Evolutionary conservation across 2,329 filamentous ascomycete genomes (phyloP).

Genomic region (Cadophora sp.): DNA sequence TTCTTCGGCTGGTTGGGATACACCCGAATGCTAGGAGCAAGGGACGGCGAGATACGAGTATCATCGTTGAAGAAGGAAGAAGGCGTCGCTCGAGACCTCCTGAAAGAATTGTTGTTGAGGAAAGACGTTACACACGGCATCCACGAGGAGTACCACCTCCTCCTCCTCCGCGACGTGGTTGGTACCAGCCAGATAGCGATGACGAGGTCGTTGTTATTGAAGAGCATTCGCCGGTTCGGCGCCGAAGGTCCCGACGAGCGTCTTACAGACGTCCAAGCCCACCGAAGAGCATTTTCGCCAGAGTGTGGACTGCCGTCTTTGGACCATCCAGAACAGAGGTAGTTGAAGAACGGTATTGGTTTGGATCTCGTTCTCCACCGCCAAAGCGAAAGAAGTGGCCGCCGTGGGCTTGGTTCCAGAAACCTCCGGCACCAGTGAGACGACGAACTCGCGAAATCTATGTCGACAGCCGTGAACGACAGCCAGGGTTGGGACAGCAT

Average conservation of each 20-base stretch:
- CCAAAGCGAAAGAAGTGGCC: conserved; percentile 5
- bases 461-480: neutral
- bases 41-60: neutral
- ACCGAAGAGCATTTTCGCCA: neutral
- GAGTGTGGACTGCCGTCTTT: neutral
- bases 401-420: conserved; percentile 11
- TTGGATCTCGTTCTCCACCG: neutral
- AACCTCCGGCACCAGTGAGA: neutral
- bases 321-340: neutral
- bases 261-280: conserved; percentile 6
- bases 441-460: conserved; percentile 6
- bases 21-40: neutral
- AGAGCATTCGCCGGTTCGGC: neutral
- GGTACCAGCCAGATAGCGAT: neutral
- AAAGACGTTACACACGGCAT: neutral
- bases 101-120: neutral
- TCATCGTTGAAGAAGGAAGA: conserved; percentile 6
- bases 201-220: neutral
- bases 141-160: neutral
- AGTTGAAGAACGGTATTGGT: conserved; percentile 1
- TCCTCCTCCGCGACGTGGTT: neutral
- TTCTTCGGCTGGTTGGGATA: neutral
- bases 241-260: neutral
- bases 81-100: neutral
- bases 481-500: neutral